Evolutionary conservation across 805 yeast species (phyloP), one percentile per base, ranked within the genome.

Genomic region (Yarrowia deformans): DNA sequence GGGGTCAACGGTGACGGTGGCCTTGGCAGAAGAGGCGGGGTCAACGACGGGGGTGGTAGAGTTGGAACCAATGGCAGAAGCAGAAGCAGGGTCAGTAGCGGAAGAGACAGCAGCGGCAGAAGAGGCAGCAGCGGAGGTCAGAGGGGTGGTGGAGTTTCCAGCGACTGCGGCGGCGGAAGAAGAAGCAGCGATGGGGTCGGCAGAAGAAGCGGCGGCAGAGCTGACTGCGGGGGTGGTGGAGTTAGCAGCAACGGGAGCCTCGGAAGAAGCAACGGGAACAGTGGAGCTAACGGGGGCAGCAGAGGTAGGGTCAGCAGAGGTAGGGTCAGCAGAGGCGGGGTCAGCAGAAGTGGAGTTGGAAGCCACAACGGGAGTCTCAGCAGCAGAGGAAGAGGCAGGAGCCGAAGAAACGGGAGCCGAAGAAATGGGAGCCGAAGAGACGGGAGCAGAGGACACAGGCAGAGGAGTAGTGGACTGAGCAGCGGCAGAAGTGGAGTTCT

Each of bases 241-340:
- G 46, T 42, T 42, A 16, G 32, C 32, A 45, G 32, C 49, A 29
- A n/a, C 6, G 39, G 55, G 55, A 49, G 54, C 54, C 12, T 23
- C 34, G 29, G 29, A 23, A 23, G n/a, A 19, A 19, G 50, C 50
- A 12, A 16, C 54, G 18, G 54, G 50, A 37, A 37, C 10, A 8
- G 52, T 29, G 13, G 52, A 48, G 52, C 16, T 48, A 12, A 39
- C 16, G 16, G 16, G 16, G 13, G 35, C 52, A 48, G 18, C 12
- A 48, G 35, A 13, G 19, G 19, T 16, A 2, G 35, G 18, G 13
- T 18, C 55, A 46, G 8, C 19, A 49, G 54, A 6, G 19, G 55
- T n/a, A n/a, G n/a, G n/a, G n/a, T n/a, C 9, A 13, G 52, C n/a
- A 46, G 50, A 48, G 35, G 18, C 19, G 10, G 35, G 23, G 12